phyloP scores from a whole-genome alignment of 78 protist genomes.

The Bodo saltans region DNA sequence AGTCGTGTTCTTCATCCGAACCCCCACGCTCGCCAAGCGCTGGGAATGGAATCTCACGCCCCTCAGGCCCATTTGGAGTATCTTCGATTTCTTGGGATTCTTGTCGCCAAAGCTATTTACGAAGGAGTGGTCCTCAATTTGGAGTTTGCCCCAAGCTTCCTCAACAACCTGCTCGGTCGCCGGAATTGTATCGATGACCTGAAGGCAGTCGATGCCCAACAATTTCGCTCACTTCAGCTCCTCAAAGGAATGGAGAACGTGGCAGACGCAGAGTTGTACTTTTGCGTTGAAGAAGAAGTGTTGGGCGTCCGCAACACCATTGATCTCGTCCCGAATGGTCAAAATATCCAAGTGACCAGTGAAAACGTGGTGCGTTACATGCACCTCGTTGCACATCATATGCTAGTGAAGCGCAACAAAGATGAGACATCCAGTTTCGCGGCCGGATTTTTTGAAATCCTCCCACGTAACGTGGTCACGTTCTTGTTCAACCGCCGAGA shows the following conservation, averaged over 20 bases:
- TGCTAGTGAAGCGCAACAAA: too few relatives aligned
- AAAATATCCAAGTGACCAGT: background rate
- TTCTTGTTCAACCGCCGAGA: background rate
- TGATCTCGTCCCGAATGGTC: slow-evolving; percentile 2
- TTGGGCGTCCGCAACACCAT: background rate
- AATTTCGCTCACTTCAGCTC: background rate
- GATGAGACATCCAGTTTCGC: background rate
- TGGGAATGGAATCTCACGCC: too few relatives aligned
- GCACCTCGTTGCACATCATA: background rate
- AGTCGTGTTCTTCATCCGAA: background rate
- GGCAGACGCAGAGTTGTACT: background rate
- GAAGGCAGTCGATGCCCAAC: background rate
- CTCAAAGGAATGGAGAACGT: slow-evolving; percentile 5
- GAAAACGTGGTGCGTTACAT: background rate
- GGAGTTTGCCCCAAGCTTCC: background rate
- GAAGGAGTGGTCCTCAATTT: slow-evolving; percentile 18
- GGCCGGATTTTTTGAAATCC: background rate
- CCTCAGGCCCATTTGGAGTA: too few relatives aligned
- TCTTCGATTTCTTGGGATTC: background rate
- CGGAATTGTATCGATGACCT: slow-evolving; percentile 4
- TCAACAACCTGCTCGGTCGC: background rate
- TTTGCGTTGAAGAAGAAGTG: background rate
- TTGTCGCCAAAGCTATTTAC: slow-evolving; percentile 25
- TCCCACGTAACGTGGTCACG: slow-evolving; percentile 4
- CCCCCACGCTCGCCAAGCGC: background rate